Evolutionary conservation across 768 basidiomycete genomes (phyloP).

Genomic region (Trametes cingulata): DNA sequence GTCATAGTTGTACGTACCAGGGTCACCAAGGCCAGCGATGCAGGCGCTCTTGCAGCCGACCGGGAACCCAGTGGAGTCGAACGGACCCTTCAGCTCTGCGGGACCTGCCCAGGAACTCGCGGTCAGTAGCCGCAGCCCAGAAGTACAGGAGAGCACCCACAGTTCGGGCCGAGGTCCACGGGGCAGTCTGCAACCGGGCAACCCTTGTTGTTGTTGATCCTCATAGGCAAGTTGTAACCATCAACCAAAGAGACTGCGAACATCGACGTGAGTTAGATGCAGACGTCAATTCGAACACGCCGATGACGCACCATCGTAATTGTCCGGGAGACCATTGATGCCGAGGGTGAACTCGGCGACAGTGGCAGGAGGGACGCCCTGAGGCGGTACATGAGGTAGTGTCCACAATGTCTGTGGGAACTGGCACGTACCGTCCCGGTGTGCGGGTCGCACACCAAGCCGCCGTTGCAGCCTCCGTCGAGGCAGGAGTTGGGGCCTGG

Average conservation of each 20-base stretch:
- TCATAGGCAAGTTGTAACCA: constrained; percentile 38
- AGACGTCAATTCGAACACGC: background rate
- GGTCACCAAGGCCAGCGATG: constrained; percentile 39
- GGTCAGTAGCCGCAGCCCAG: background rate
- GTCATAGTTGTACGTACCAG: constrained; percentile 19
- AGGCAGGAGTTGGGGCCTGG: constrained; percentile 33
- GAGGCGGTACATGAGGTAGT: background rate
- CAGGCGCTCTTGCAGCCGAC: constrained; percentile 50
- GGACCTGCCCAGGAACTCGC: constrained; percentile 30
- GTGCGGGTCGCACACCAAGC: constrained; percentile 37
- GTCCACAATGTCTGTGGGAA: background rate
- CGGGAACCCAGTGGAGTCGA: constrained; percentile 37
- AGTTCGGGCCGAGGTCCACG: constrained; percentile 40
- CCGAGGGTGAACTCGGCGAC: constrained; percentile 40
- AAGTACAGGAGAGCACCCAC: constrained; percentile 29
- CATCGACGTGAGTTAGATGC: background rate
- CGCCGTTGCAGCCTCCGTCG: constrained; percentile 44
- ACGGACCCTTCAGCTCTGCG: constrained; percentile 35
- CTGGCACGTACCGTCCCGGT: constrained; percentile 37
- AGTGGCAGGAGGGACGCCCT: constrained; percentile 39
- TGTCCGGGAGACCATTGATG: constrained; percentile 29
- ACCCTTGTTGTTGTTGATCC: constrained; percentile 34
- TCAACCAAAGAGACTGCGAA: constrained; percentile 33
- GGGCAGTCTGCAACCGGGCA: constrained; percentile 39
- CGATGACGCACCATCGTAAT: constrained; percentile 33